phyloP scores from a whole-genome alignment of 129 eudicot genomes.

The Sambucus nigra region DNA sequence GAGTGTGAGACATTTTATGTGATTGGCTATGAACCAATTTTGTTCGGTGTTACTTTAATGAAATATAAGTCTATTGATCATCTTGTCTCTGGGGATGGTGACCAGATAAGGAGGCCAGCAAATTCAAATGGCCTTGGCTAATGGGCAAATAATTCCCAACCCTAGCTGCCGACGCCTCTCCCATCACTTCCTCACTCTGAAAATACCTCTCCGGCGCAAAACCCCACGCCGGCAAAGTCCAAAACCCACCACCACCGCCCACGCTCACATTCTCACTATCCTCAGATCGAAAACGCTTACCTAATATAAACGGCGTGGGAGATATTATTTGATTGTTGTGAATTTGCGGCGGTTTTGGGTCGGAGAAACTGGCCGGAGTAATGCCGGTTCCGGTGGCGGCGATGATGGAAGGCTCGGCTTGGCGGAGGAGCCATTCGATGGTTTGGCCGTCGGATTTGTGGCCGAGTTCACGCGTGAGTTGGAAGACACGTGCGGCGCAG shows the following conservation, averaged over 20 bases:
- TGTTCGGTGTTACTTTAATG: too few relatives aligned
- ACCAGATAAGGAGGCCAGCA: constrained; percentile 74
- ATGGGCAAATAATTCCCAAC: constrained; percentile 87
- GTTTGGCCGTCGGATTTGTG: constrained; percentile 97
- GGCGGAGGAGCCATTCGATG: constrained; percentile 93
- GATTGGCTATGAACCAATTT: too few relatives aligned
- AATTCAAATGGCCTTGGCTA: constrained; percentile 75
- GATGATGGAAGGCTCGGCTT: constrained; percentile 88
- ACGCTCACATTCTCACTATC: constrained; percentile 34
- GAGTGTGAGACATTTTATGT: too few relatives aligned
- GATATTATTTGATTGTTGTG: constrained; percentile 36
- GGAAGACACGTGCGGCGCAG: constrained; percentile 95
- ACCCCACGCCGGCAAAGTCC: constrained; percentile 94
- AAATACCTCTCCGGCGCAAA: constrained; percentile 61
- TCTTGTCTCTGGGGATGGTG: constrained; percentile 50
- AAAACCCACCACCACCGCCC: constrained; percentile 46
- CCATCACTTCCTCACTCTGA: constrained; percentile 50
- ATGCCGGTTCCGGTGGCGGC: constrained; percentile 99
- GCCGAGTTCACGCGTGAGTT: constrained; percentile 78
- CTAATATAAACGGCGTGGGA: constrained; percentile 65
- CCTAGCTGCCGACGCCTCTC: constrained; percentile 86
- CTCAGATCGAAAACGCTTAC: constrained; percentile 66
- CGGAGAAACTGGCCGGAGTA: constrained; percentile 86
- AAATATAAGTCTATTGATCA: too few relatives aligned
- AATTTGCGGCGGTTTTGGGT: constrained; percentile 33